A percentile compares a stretch with the other conserved stretches of the same genome.
Evolutionary conservation across 2,329 filamentous ascomycete species (phyloP).

Genomic region (Phialophora verrucosa): DNA sequence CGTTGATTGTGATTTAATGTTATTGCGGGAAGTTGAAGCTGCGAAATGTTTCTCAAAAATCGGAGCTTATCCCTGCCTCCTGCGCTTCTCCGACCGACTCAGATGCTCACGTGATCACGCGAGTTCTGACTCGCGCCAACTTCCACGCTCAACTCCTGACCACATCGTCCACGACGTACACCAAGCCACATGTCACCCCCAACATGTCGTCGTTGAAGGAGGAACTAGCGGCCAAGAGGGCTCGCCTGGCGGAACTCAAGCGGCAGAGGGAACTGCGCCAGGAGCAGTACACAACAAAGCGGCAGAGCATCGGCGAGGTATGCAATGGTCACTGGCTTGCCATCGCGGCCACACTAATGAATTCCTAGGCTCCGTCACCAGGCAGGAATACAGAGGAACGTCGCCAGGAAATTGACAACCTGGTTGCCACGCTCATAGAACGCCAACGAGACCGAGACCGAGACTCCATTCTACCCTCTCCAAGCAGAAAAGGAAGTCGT

Average conservation of each 20-base stretch:
- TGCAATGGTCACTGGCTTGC: conserved; percentile 33
- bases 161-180: not conserved
- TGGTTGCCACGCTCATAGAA: conserved; percentile 84
- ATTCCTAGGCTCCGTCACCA: conserved; percentile 33
- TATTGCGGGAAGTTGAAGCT: conserved; percentile 25
- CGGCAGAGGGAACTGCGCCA: conserved; percentile 84
- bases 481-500: conserved; percentile 65
- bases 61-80: conserved; percentile 27
- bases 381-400: conserved; percentile 37
- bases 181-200: not conserved
- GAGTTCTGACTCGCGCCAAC: conserved; percentile 10
- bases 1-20: conserved; percentile 13
- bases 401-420: conserved; percentile 60
- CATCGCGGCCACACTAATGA: conserved; percentile 19
- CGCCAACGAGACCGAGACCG: conserved; percentile 56
- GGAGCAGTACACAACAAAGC: conserved; percentile 72
- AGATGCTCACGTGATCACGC: conserved; percentile 27
- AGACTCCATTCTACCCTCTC: conserved; percentile 40
- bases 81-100: conserved; percentile 1
- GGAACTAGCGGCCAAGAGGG: conserved; percentile 95
- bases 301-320: conserved; percentile 78
- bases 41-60: conserved; percentile 31
- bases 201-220: conserved; percentile 71
- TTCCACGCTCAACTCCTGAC: not conserved
- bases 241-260: conserved; percentile 95